These are phyloP conservation scores for Davidsoniella eucalypti DNA, from an alignment of 2,329 filamentous ascomycete species.

Conservation along the genomic window DNA sequence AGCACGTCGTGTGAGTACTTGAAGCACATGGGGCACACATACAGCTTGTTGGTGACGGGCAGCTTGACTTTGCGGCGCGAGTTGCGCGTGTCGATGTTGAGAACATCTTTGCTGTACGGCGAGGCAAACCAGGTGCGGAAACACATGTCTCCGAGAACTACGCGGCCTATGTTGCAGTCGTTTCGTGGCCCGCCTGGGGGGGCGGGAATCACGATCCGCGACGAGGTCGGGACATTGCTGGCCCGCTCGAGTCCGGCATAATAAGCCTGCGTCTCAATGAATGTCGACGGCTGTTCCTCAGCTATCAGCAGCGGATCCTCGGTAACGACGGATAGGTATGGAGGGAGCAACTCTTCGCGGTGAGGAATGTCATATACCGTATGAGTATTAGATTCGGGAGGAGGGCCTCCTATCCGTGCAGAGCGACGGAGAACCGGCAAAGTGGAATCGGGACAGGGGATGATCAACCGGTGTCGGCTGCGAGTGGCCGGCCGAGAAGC, in stretches of 20 bases:
- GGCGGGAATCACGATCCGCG: not conserved
- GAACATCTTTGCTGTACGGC: constrained; percentile 62
- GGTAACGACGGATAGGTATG: no score
- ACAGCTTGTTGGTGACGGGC: constrained; percentile 48
- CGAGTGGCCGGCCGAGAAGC: not conserved
- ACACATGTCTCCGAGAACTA: constrained; percentile 67
- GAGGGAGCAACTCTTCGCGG: no score
- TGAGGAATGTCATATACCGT: no score
- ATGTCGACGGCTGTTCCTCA: no score
- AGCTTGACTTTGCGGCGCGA: constrained; percentile 19
- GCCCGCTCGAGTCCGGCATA: not conserved
- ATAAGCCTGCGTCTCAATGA: no score
- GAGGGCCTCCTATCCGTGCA: no score
- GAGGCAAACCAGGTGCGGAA: constrained; percentile 90
- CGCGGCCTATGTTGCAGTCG: constrained; percentile 70
- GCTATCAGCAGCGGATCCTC: no score
- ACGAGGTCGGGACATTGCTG: not conserved
- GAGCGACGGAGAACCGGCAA: no score
- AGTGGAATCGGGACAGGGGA: no score
- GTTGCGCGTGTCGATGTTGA: constrained; percentile 17
- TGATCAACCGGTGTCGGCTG: no score
- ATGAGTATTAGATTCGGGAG: no score
- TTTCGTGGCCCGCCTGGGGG: constrained; percentile 14
- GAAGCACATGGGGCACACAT: constrained; percentile 87
- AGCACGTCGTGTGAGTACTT: constrained; percentile 60